These are phyloP conservation scores for Exophiala spinifera DNA, from an alignment of 2,329 filamentous ascomycete species.

Conservation along the genomic window DNA sequence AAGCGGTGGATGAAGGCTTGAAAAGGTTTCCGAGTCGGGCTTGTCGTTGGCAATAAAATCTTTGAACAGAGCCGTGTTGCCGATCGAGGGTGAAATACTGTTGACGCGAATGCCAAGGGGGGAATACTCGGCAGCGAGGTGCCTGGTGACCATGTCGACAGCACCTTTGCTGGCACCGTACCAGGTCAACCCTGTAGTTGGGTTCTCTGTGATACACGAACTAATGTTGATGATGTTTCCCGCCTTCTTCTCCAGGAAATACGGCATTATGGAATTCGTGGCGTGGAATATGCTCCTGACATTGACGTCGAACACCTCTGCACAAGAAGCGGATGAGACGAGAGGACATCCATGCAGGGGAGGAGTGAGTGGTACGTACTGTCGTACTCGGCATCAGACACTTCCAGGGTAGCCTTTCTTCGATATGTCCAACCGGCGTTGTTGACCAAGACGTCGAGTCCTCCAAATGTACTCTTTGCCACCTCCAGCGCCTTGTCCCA, in stretches of 20 bases:
- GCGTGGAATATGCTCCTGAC: constrained; percentile 42
- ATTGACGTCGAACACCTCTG: constrained; percentile 41
- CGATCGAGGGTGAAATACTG: constrained; percentile 61
- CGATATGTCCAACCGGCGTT: constrained; percentile 34
- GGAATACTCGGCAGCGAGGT: constrained; percentile 49
- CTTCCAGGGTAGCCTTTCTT: constrained; percentile 38
- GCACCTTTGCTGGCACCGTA: constrained; percentile 63
- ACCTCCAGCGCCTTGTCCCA: constrained; percentile 14
- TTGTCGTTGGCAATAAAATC: constrained; percentile 37
- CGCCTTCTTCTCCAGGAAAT: constrained; percentile 39
- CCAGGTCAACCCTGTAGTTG: constrained; percentile 43
- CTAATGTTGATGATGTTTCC: constrained; percentile 45
- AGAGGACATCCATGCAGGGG: no score
- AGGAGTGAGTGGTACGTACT: constrained; percentile 17
- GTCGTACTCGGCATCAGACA: constrained; percentile 43
- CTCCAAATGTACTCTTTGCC: constrained; percentile 15
- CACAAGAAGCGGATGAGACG: no score
- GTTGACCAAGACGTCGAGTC: constrained; percentile 20
- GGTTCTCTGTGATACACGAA: constrained; percentile 40
- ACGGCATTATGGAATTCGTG: constrained; percentile 34
- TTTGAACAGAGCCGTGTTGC: constrained; percentile 57
- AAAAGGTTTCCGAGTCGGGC: not conserved
- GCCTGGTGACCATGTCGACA: constrained; percentile 61
- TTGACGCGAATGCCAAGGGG: constrained; percentile 47
- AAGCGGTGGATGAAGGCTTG: not conserved